A percentile compares a stretch with the other conserved stretches of the same genome.
Conservation (phyloP, 805 yeast genomes). For the Hanseniaspora vineae region DNA sequence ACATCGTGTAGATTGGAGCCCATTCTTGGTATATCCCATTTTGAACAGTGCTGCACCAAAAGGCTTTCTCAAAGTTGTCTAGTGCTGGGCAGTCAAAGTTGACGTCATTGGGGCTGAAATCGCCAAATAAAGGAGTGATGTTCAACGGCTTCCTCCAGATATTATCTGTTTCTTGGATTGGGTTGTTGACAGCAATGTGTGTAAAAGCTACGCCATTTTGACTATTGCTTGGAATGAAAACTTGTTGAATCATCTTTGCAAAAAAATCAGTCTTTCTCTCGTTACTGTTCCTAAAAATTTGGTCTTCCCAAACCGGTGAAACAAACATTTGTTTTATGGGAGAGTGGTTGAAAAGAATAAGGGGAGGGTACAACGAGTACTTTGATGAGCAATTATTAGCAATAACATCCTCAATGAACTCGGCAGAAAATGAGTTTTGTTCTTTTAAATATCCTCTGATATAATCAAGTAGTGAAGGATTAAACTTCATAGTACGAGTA, state of each 20-base stretch:
- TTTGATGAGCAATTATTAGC: conserved; percentile 22
- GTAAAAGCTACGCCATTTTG: conserved; percentile 20
- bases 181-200: conserved; percentile 61
- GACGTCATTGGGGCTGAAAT: conserved; percentile 36
- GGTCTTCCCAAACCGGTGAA: conserved; percentile 22
- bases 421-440: background rate
- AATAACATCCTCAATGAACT: conserved; percentile 4
- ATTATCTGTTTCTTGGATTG: conserved; percentile 40
- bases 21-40: conserved; percentile 68
- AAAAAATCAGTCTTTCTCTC: conserved; percentile 8
- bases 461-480: background rate
- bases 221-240: conserved; percentile 8
- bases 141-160: conserved; percentile 53
- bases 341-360: conserved; percentile 43
- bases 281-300: conserved; percentile 9
- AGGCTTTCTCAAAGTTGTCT: conserved; percentile 35
- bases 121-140: conserved; percentile 48
- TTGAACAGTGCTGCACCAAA: conserved; percentile 63
- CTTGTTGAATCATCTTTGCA: conserved; percentile 9
- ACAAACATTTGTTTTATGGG: conserved; percentile 29
- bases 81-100: conserved; percentile 26
- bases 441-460: conserved; percentile 4
- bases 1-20: conserved; percentile 83
- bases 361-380: conserved; percentile 55
- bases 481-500: too few relatives aligned